Conservation (phyloP, 495 filamentous ascomycete genomes). For the Cudoniella acicularis region DNA sequence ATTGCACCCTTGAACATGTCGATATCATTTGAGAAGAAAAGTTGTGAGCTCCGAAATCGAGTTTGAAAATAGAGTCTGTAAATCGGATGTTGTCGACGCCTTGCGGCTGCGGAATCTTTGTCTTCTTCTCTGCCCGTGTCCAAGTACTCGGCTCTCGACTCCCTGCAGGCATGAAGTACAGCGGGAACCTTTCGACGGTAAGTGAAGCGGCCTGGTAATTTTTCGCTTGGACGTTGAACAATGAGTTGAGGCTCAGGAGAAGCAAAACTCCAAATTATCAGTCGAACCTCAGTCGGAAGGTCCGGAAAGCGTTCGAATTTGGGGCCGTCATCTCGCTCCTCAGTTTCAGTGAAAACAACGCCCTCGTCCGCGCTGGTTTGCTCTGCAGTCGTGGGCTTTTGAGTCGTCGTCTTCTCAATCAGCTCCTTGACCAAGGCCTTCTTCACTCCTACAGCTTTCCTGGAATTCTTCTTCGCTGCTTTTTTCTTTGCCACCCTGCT, state of each 20-base stretch:
- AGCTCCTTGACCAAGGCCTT: too few species aligned
- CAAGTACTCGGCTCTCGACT: not conserved
- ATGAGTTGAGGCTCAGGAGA: not conserved
- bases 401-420: too few species aligned
- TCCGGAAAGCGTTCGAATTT: not conserved
- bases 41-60: not conserved
- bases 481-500: not conserved
- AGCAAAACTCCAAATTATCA: conserved; percentile 4
- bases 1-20: not conserved
- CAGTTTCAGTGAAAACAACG: not conserved
- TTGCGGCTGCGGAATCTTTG: not conserved
- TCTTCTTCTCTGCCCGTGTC: not conserved
- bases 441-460: too few species aligned
- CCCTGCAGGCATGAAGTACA: not conserved
- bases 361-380: not conserved
- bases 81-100: not conserved
- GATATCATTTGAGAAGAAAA: conserved; percentile 2
- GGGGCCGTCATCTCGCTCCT: not conserved
- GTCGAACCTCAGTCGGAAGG: not conserved
- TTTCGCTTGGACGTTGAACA: not conserved
- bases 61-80: conserved; percentile 3
- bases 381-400: not conserved
- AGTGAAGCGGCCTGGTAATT: not conserved
- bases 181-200: not conserved
- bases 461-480: not conserved